Evolutionary conservation across 495 filamentous ascomycete genomes (phyloP).

Genomic region (Penicillium malachiteum): DNA sequence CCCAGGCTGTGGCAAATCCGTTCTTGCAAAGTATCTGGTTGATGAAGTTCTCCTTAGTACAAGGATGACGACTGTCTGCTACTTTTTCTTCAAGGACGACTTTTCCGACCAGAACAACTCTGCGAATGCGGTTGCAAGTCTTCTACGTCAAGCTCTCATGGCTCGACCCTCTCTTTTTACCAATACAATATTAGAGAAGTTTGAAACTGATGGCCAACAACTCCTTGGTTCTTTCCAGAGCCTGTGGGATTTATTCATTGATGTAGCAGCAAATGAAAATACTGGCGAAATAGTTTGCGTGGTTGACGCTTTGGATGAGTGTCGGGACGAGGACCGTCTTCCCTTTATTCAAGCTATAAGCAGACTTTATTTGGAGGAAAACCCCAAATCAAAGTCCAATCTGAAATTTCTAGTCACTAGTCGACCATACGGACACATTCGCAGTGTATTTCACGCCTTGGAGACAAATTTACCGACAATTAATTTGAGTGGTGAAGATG

Average conservation of each 20-base stretch:
- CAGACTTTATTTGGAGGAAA: background rate
- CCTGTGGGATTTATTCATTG: constrained; percentile 43
- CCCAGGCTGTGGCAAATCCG: constrained; percentile 58
- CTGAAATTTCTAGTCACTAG: constrained; percentile 51
- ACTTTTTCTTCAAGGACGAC: constrained; percentile 61
- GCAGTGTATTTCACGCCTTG: constrained; percentile 24
- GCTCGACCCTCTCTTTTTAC: constrained; percentile 28
- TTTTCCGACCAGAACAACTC: constrained; percentile 41
- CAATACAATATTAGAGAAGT: constrained; percentile 15
- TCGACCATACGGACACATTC: constrained; percentile 43
- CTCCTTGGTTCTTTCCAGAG: constrained; percentile 29
- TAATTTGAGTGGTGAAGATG: constrained; percentile 34
- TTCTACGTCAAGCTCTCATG: constrained; percentile 49
- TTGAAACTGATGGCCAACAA: constrained; percentile 21
- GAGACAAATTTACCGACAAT: constrained; percentile 23
- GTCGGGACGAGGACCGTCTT: constrained; percentile 13
- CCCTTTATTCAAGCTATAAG: constrained; percentile 16
- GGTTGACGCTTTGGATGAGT: constrained; percentile 49
- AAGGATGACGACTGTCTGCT: constrained; percentile 27
- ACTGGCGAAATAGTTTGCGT: constrained; percentile 49
- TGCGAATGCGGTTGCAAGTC: constrained; percentile 36
- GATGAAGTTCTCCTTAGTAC: constrained; percentile 26
- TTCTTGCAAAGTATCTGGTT: constrained; percentile 44
- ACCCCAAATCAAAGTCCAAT: background rate
- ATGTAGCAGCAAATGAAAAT: constrained; percentile 22